These are phyloP conservation scores for Inga leiocalycina DNA, from an alignment of 306 rosid genomes.

Conservation along the genomic window DNA sequence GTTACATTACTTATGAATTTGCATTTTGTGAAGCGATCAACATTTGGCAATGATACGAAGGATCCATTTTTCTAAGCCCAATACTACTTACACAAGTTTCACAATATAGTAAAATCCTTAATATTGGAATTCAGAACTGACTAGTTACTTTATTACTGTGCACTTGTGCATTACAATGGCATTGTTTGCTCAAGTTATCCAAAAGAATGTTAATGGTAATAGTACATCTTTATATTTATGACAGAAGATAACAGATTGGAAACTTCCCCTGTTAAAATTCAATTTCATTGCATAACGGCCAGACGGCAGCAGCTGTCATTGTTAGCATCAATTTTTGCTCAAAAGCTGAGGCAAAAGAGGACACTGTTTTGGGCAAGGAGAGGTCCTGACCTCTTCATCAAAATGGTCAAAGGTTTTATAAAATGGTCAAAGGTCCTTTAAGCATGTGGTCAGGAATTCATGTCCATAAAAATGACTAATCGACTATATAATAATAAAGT, in stretches of 20 bases:
- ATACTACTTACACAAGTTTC: constrained; percentile 1
- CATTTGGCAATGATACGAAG: constrained; percentile 13
- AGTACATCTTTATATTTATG: neutral
- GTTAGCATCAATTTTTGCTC: neutral
- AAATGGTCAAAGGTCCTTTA: no score
- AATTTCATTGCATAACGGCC: neutral
- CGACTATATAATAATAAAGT: no score
- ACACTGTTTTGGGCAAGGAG: no score
- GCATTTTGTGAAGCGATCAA: neutral
- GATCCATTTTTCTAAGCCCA: constrained; percentile 3
- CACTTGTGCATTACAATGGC: neutral
- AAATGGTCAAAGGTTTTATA: no score
- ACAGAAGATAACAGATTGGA: neutral
- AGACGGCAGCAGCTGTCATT: neutral
- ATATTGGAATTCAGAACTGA: neutral
- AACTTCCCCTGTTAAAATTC: constrained; percentile 12
- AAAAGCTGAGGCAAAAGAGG: no score
- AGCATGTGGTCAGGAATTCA: no score
- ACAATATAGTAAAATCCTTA: constrained; percentile 2
- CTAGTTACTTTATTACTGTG: constrained; percentile 13
- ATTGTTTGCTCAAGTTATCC: neutral
- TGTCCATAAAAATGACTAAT: no score
- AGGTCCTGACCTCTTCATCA: no score
- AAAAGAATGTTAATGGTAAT: neutral
- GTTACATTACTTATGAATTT: constrained; percentile 5